A percentile compares a stretch with the other conserved stretches of the same genome.
These are phyloP conservation scores for Colletotrichum filicis DNA, from an alignment of 2,329 filamentous ascomycete genomes.

Conservation along the genomic window DNA sequence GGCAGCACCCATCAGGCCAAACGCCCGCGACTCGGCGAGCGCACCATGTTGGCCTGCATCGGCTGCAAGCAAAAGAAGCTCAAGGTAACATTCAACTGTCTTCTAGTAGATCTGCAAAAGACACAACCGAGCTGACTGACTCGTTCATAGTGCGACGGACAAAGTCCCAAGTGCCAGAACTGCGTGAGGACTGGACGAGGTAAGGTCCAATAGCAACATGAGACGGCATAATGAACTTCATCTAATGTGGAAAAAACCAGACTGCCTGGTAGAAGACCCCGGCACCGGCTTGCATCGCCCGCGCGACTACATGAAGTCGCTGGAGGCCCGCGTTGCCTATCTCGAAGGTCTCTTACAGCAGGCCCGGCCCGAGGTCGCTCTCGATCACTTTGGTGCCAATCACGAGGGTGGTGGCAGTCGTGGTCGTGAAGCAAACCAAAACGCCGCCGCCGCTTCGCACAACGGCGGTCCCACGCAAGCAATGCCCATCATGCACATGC, in stretches of 20 bases:
- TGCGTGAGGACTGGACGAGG: conserved; percentile 37
- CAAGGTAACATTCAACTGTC: conserved; percentile 35
- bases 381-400: conserved; percentile 34
- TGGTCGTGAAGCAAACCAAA: not conserved
- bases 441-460: not conserved
- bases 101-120: too few relatives aligned
- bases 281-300: conserved; percentile 46
- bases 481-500: not conserved
- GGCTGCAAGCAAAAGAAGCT: conserved; percentile 42
- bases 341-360: conserved; percentile 44
- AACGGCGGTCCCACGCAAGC: not conserved
- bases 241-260: conserved; percentile 28
- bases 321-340: conserved; percentile 42
- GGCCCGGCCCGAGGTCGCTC: conserved; percentile 40
- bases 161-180: conserved; percentile 42
- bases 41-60: conserved; percentile 41
- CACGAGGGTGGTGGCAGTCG: not conserved
- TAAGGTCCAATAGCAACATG: not conserved
- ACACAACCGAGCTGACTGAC: not conserved
- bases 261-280: conserved; percentile 49
- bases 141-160: conserved; percentile 37
- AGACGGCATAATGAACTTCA: not conserved
- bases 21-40: conserved; percentile 38
- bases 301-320: conserved; percentile 45
- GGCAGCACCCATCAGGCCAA: conserved; percentile 26